A percentile compares a stretch with the other conserved stretches of the same genome.
phyloP scores from a whole-genome alignment of 306 rosid species.

The Quercus aquifolioides region DNA sequence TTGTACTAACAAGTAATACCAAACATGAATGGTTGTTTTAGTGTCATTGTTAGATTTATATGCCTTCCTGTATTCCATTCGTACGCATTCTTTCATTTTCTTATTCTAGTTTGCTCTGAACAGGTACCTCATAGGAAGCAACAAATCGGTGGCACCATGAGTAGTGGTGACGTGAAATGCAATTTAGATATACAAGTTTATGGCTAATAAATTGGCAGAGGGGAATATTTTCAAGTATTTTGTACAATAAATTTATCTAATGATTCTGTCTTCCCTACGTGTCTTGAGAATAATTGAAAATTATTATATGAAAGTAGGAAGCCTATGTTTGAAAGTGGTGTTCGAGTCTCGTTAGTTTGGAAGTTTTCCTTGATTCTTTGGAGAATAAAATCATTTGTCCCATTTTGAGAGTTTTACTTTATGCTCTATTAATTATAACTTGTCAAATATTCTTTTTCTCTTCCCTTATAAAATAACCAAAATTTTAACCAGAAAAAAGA shows the following conservation, averaged over 20 bases:
- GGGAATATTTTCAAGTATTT: conserved; percentile 8
- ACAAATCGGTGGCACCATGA: conserved; percentile 20
- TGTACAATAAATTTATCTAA: neutral
- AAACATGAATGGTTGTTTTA: no score
- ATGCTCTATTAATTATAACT: no score
- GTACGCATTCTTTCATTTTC: neutral
- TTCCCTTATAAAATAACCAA: no score
- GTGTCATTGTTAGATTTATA: neutral
- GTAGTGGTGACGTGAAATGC: neutral
- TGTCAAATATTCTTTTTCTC: no score
- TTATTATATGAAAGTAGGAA: neutral
- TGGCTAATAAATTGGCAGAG: neutral
- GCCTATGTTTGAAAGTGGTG: neutral
- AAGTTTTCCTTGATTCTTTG: neutral
- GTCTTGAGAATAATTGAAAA: neutral
- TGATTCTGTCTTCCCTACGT: neutral
- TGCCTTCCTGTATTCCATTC: neutral
- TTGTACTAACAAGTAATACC: no score
- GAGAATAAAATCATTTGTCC: no score
- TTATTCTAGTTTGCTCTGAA: conserved; percentile 27
- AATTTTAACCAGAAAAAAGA: no score
- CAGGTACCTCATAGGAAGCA: conserved; percentile 45
- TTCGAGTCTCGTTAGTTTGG: neutral
- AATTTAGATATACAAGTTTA: neutral
- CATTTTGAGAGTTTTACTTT: no score